Evolutionary conservation across 805 yeast species (phyloP), one percentile per base, ranked within the genome.

Genomic region (Saccharomycopsis guyanensis): DNA sequence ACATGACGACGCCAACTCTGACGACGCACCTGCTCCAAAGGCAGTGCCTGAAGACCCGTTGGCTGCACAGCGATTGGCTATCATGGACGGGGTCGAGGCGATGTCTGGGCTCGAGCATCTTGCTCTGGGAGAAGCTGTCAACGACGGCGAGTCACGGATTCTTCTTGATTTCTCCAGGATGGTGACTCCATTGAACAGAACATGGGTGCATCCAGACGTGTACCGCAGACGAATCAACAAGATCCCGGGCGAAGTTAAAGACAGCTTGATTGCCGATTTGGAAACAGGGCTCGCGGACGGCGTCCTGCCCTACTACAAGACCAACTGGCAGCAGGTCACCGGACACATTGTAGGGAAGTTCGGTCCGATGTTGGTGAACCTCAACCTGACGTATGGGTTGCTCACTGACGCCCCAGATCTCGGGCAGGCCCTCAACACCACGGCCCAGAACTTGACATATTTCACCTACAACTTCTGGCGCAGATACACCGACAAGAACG

Each of bases 251-350:
- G 66, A 59, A 1, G 38, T 65, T 12, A 69, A 68, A 49, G 52
- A 55, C 1, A 63, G 62, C 1, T 55, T 78, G 12, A 54, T 70
- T 2, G 33, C 46, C 3, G 67, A 65, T 6, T 52, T 78, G 20
- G 70, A 61, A 27, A 31, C 2, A 5, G n/a, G 23, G 19, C 45
- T 44, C 24, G 25, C 51, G 16, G 35, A 58, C 0, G 66, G 65
- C 2, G 66, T 63, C 19, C 61, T 68, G 45, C 73, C 77, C 3
- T 59, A 58, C 34, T 33, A 55, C 4, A 68, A 73, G 10, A 76
- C 73, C 0, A 60, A 80, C 55, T 80, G 86, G 86, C 78, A 72
- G 54, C 49, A 59, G n/a, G 61, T 71, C 2, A 70, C 80, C 0
- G 68, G 66, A 40, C 66, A 62, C 29, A 70, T 78, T n/a, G 69